Evolutionary conservation across 2,329 filamentous ascomycete genomes (phyloP).

Genomic region (Davidsoniella eucalypti): DNA sequence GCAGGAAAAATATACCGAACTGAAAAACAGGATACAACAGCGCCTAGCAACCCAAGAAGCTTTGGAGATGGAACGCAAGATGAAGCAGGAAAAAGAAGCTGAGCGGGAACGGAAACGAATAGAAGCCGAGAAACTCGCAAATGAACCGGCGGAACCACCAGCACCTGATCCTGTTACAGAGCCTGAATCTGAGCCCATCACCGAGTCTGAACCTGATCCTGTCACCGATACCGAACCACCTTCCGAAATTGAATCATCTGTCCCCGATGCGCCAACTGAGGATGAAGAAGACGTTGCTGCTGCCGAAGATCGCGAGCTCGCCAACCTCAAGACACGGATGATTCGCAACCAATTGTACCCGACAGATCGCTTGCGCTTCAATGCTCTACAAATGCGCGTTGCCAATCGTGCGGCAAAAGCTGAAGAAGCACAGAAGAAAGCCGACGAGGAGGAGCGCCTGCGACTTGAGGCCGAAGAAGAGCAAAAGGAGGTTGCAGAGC

Average conservation of each 20-base stretch:
- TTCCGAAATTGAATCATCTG: conserved; percentile 12
- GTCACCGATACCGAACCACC: conserved; percentile 12
- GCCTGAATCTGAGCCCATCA: conserved; percentile 9
- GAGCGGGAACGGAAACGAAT: neutral
- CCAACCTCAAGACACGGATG: conserved; percentile 6
- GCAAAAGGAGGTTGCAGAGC: conserved; percentile 5
- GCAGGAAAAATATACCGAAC: neutral
- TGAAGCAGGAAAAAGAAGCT: neutral
- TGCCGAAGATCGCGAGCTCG: conserved; percentile 6
- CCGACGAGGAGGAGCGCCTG: conserved; percentile 4
- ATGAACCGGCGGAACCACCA: neutral
- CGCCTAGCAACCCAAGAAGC: neutral
- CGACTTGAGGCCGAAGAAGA: conserved; percentile 1
- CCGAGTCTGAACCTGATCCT: conserved; percentile 11
- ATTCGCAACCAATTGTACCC: conserved; percentile 5
- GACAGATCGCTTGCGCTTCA: conserved; percentile 7
- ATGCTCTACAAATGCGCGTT: neutral
- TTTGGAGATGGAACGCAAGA: neutral
- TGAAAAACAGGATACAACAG: neutral
- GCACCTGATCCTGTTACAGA: conserved; percentile 5
- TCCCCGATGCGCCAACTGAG: conserved; percentile 10
- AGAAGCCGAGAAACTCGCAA: neutral
- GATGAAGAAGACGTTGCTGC: conserved; percentile 8
- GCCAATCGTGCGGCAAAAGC: conserved; percentile 3
- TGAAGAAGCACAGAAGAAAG: conserved; percentile 2